These are phyloP conservation scores for Ocimum tenuiflorum DNA, from an alignment of 257 asterid genomes.

Conservation along the genomic window DNA sequence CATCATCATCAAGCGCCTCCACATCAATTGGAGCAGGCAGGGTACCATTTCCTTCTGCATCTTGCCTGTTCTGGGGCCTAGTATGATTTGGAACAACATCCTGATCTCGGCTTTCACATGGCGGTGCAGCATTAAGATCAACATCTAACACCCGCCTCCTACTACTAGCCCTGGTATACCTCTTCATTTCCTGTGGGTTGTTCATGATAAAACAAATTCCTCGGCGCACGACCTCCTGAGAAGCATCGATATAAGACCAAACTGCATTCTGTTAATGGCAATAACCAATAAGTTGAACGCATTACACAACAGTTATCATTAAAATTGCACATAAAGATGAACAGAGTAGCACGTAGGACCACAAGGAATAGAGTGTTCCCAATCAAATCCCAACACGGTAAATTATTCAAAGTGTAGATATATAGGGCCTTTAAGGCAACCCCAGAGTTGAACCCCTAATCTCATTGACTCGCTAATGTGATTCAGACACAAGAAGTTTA, in stretches of 20 bases:
- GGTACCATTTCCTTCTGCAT: slow-evolving; percentile 10
- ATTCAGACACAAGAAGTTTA: too few relatives aligned
- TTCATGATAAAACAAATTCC: slow-evolving; percentile 29
- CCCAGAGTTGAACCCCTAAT: not conserved
- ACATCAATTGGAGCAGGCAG: slow-evolving; percentile 39
- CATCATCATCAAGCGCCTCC: slow-evolving; percentile 51
- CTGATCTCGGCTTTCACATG: slow-evolving; percentile 26
- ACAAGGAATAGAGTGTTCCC: not conserved
- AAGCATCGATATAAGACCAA: slow-evolving; percentile 12
- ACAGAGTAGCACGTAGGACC: not conserved
- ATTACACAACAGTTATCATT: not conserved
- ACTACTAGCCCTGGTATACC: slow-evolving; percentile 28
- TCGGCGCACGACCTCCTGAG: slow-evolving; percentile 14
- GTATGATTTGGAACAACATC: slow-evolving; percentile 26
- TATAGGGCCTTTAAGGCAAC: not conserved
- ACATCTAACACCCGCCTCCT: slow-evolving; percentile 33
- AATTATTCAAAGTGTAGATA: not conserved
- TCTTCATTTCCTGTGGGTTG: slow-evolving; percentile 23
- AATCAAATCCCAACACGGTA: too few relatives aligned
- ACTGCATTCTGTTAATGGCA: not conserved
- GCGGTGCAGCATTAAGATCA: slow-evolving; percentile 49
- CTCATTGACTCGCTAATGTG: not conserved
- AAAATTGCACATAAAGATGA: not conserved
- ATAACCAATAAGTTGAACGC: not conserved
- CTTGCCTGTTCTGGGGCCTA: slow-evolving; percentile 30